Evolutionary conservation across 108 stramenopile genomes (phyloP), one percentile per base, ranked within the genome.

Genomic region (Cylindrotheca closterium): DNA sequence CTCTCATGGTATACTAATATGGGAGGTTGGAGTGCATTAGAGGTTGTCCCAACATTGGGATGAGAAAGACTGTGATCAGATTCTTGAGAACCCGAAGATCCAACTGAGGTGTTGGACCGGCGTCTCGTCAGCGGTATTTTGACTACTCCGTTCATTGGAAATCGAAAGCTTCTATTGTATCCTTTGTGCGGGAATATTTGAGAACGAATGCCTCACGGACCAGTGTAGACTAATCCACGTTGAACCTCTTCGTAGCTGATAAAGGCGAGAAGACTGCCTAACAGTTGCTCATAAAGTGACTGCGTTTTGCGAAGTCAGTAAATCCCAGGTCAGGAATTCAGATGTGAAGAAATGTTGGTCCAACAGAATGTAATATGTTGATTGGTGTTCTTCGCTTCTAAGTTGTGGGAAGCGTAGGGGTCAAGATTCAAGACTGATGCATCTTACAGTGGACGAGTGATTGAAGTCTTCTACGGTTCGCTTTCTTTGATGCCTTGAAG

Each of bases 1-100:
- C 75, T 80, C 65, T 91, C 93, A 63, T 94, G 93, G 49, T 94
- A 94, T 7, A 91, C 86, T 33, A 84, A 31, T 28, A 84, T 55
- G 7, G 83, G 79, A 24, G 71, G 73, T 37, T 62, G 60, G 46
- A 64, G 63, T 57, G 55, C n/a, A n/a, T n/a, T n/a, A n/a, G n/a
- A n/a, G n/a, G n/a, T n/a, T n/a, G n/a, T n/a, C n/a, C n/a, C n/a
- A n/a, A n/a, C n/a, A n/a, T n/a, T n/a, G n/a, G n/a, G n/a, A n/a
- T n/a, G n/a, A n/a, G n/a, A n/a, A n/a, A n/a, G 15, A 32, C 55
- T 57, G 55, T 27, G 15, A 12, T 32, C 55, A 1, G 55, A 57
- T 21, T 27, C 30, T 30, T 57, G 25, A 30, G 55, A 30, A 30
- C 30, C 31, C n/a, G 55, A 2, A 15, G 55, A 57, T 57, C n/a